phyloP scores from a whole-genome alignment of 140 eudicot species.

The Bidens hawaiensis region DNA sequence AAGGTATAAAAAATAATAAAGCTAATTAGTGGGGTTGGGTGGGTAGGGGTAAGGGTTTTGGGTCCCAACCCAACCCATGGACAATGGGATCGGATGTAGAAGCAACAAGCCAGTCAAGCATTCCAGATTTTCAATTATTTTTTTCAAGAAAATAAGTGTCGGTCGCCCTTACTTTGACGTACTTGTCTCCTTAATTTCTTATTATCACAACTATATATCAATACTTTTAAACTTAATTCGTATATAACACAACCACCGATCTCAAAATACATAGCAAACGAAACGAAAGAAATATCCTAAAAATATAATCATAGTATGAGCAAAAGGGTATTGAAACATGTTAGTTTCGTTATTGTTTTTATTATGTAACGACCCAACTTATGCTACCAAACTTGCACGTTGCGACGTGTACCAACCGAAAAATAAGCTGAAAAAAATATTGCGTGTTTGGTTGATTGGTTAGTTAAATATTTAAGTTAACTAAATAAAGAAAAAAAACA shows the following conservation, averaged over 20 bases:
- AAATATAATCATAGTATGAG: too few relatives aligned
- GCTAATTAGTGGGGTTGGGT: background rate
- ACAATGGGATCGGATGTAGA: slow-evolving; percentile 19
- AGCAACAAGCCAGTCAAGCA: slow-evolving; percentile 28
- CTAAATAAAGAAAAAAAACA: too few relatives aligned
- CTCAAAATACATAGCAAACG: background rate
- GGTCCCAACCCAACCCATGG: slow-evolving; percentile 25
- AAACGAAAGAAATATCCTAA: too few relatives aligned
- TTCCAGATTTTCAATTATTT: background rate
- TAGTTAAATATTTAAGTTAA: too few relatives aligned
- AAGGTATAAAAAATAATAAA: background rate
- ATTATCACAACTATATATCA: slow-evolving; percentile 1
- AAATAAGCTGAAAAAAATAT: too few relatives aligned
- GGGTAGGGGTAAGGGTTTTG: slow-evolving; percentile 20
- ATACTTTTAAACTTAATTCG: background rate
- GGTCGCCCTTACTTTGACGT: slow-evolving; percentile 21
- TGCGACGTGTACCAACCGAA: too few relatives aligned
- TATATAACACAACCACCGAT: background rate
- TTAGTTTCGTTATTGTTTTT: too few relatives aligned
- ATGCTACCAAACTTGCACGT: too few relatives aligned
- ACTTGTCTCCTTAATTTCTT: slow-evolving; percentile 6
- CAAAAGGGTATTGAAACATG: too few relatives aligned
- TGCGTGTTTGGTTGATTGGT: too few relatives aligned
- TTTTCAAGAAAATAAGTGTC: slow-evolving; percentile 14
- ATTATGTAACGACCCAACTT: too few relatives aligned